Conservation (phyloP, 2,329 filamentous ascomycete species). For the Botrytis porri region DNA sequence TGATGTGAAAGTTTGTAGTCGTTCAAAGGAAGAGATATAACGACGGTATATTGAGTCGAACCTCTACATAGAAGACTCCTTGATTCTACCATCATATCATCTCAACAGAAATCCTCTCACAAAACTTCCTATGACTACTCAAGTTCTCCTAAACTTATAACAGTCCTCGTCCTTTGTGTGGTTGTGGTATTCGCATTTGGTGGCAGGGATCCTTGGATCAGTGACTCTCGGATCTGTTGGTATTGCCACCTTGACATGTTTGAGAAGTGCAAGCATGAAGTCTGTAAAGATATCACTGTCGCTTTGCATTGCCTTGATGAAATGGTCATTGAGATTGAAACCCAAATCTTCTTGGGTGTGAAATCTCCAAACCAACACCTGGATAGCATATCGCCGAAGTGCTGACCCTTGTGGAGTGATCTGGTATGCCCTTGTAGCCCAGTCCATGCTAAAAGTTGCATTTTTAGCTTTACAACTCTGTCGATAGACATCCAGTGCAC, state of each 20-base stretch:
- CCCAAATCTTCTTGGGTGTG: background rate
- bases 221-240: background rate
- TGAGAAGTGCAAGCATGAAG: background rate
- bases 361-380: background rate
- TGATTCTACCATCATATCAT: background rate
- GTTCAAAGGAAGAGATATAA: background rate
- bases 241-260: rapidly evolving
- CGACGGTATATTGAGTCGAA: background rate
- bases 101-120: too few species aligned
- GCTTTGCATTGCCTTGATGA: background rate
- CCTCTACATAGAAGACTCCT: background rate
- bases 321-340: background rate
- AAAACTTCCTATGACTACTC: background rate
- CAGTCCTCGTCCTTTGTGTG: background rate
- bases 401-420: background rate
- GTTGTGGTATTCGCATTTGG: background rate
- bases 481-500: background rate
- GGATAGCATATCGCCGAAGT: background rate
- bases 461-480: background rate
- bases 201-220: background rate
- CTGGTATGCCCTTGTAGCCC: background rate
- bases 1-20: background rate
- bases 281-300: background rate
- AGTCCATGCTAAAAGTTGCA: background rate
- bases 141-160: background rate